Conservation (phyloP, 371 early-diverging fungal genomes). For the Rhizomucor pusillus region DNA sequence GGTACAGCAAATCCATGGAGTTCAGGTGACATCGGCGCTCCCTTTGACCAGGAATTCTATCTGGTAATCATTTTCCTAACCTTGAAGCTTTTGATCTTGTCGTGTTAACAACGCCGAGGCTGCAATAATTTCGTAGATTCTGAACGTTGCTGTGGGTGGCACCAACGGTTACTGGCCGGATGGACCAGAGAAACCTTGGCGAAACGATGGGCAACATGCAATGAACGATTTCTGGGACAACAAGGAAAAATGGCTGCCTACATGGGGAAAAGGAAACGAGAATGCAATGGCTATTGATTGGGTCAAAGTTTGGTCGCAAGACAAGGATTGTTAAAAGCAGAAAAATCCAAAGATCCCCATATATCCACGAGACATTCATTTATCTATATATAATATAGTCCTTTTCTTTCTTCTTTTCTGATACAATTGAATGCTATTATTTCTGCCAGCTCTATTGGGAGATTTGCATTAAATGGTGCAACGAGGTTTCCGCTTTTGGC, state of each 20-base stretch:
- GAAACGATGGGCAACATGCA: conserved; percentile 42
- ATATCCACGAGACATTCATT: too few species aligned
- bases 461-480: too few species aligned
- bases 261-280: conserved; percentile 51
- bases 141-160: conserved; percentile 74
- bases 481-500: too few species aligned
- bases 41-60: conserved; percentile 68
- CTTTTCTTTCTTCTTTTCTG: too few species aligned
- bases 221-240: conserved; percentile 49
- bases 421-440: too few species aligned
- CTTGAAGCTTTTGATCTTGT: too few species aligned
- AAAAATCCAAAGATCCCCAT: too few species aligned
- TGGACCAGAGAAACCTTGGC: conserved; percentile 54
- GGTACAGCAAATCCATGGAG: conserved; percentile 57
- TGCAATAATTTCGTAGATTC: conserved; percentile 31
- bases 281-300: conserved; percentile 61
- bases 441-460: too few species aligned
- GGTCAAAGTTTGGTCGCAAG: conserved; percentile 48
- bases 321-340: conserved; percentile 21
- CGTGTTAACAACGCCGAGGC: not conserved
- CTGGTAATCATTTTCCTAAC: conserved; percentile 25
- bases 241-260: conserved; percentile 50
- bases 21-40: conserved; percentile 49
- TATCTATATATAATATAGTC: too few species aligned
- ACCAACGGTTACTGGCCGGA: conserved; percentile 66